Evolutionary conservation across 257 asterid species (phyloP).

Genomic region (Nicotiana paniculata): DNA sequence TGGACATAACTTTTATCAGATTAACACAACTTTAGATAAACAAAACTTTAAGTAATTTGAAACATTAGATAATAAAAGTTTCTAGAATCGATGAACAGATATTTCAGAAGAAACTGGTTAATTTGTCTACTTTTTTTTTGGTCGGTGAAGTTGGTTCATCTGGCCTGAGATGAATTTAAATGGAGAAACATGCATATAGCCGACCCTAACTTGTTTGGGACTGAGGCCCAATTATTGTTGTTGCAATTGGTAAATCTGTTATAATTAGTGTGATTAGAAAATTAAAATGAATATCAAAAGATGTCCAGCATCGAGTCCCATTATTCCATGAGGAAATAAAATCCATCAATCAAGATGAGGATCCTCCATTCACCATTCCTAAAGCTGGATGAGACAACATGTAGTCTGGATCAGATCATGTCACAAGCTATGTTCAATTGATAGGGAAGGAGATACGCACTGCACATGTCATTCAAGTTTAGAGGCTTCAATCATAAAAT

Average conservation of each 20-base stretch:
- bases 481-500: too few species aligned
- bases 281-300: not conserved
- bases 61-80: not conserved
- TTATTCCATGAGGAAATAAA: not conserved
- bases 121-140: not conserved
- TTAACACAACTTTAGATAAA: not conserved
- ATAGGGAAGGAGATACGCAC: too few species aligned
- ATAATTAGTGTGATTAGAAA: not conserved
- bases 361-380: not conserved
- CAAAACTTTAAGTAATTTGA: not conserved
- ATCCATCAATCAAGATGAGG: not conserved
- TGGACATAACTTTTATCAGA: not conserved
- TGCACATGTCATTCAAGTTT: too few species aligned
- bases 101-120: not conserved
- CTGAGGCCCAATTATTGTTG: not conserved
- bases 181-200: not conserved
- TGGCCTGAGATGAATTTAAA: not conserved
- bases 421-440: not conserved
- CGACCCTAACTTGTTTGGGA: not conserved
- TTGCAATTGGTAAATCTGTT: not conserved
- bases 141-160: not conserved
- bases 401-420: not conserved
- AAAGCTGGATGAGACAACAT: not conserved
- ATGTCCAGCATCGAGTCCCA: not conserved
- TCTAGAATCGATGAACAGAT: not conserved